Evolutionary conservation across 495 filamentous ascomycete species (phyloP), one percentile per base, ranked within the genome.

Genomic region (Oleoguttula mirabilis): DNA sequence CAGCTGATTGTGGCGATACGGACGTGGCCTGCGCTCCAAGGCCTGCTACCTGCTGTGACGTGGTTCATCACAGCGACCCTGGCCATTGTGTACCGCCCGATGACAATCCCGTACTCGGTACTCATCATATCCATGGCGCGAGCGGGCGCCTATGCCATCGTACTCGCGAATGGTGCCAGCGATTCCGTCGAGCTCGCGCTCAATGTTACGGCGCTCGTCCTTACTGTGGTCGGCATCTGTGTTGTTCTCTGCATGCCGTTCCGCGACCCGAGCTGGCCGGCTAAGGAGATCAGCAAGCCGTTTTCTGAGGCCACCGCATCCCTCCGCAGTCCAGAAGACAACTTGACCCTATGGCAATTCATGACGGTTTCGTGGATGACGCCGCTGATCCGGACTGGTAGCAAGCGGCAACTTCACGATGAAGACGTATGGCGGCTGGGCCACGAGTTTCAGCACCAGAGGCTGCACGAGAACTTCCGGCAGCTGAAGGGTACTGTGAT

Each of bases 311-410:
- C 84, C 24, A 76, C 70, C 2, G 69, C 62, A 10, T 53, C 72
- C 2, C 66, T 76, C 14, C 75, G 82, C 22, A 88, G 79, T 36
- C 84, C 84, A n/a, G 84, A 92, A 56, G 84, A 92, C 52, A 72
- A 80, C 45, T 55, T 90, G 28, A 79, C 68, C 16, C 65, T 84
- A 1, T 88, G 80, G 79, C 82, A 88, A 53, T 92, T 77, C 54
- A 76, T 85, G 63, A 77, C 75, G 2, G 79, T 92, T 4, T 84
- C 81, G 0, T 92, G 84, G 84, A 77, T 92, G 73, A 65, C 65
- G 3, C 78, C 83, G 0, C 60, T 92, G 21, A 84, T 88, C 31
- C 60, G 66, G 1, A 44, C 72, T 15, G 83, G 80, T 4, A 69
- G 66, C 27, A 66, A 65, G 22, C 63, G 73, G 40, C 73, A 80